Conservation (phyloP, 139 green algal genomes). For the Chlamydomonas schloesseri region DNA sequence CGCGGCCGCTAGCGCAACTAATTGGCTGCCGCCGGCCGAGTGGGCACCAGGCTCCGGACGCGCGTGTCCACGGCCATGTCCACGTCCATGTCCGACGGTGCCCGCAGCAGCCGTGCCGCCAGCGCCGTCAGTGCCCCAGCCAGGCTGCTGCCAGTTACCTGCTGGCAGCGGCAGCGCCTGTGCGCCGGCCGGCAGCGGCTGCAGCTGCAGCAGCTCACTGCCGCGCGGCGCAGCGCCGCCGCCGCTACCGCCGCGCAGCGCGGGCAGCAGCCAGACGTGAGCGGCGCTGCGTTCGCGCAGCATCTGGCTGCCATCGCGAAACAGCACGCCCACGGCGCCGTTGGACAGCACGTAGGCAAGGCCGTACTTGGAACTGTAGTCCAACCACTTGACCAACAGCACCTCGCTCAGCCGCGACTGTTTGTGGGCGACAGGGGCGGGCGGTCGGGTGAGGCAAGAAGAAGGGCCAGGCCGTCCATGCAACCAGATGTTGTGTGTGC, state of each 20-base stretch:
- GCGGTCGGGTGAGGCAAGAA: too few relatives aligned
- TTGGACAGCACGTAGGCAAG: conserved; percentile 38
- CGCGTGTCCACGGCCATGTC: too few relatives aligned
- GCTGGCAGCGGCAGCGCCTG: not conserved
- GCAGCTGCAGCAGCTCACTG: not conserved
- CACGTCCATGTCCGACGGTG: too few relatives aligned
- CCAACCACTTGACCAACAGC: conserved; percentile 38
- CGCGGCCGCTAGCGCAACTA: not conserved
- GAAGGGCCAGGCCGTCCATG: too few relatives aligned
- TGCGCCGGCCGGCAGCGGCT: not conserved
- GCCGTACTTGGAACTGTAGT: conserved; percentile 35
- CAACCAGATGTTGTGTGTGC: too few relatives aligned
- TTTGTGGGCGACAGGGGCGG: too few relatives aligned
- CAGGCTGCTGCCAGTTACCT: not conserved
- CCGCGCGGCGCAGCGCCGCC: too few relatives aligned
- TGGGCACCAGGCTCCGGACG: too few relatives aligned
- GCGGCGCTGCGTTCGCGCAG: not conserved
- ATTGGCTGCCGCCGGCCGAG: too few relatives aligned
- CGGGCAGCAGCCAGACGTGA: conserved; percentile 15
- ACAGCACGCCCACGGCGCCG: conserved; percentile 30
- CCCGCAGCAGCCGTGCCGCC: too few relatives aligned
- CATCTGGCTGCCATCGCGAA: conserved; percentile 28
- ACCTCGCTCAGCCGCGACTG: not conserved
- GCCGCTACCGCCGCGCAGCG: not conserved
- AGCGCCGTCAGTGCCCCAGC: too few relatives aligned